phyloP scores from a whole-genome alignment of 352 stramenopile genomes.

The Globisporangium paddicum region DNA sequence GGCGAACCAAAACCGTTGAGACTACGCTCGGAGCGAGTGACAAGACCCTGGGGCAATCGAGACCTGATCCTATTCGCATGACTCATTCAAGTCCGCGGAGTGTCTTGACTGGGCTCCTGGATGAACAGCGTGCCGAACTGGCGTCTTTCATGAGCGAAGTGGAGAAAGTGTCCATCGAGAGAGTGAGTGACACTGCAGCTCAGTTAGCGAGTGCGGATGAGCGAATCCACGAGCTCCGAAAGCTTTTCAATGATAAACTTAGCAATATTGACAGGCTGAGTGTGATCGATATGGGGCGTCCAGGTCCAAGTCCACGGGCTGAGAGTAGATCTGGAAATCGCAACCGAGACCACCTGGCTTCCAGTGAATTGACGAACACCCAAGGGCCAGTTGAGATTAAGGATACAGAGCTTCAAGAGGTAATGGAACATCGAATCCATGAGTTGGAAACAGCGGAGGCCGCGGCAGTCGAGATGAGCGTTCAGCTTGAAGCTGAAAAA shows the following conservation, averaged over 20 bases:
- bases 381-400: neutral
- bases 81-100: neutral
- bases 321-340: neutral
- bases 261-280: neutral
- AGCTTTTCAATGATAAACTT: neutral
- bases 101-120: neutral
- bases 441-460: neutral
- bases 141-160: neutral
- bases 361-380: neutral
- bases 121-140: neutral
- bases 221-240: neutral
- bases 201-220: neutral
- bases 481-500: neutral
- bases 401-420: neutral
- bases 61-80: neutral
- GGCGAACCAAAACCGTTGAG: neutral
- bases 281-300: neutral
- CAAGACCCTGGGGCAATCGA: neutral
- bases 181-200: neutral
- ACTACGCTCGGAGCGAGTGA: neutral
- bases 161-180: neutral
- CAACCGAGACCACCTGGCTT: neutral
- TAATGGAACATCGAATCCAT: neutral
- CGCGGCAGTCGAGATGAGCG: neutral
- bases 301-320: neutral